A percentile compares a stretch with the other conserved stretches of the same genome.
Evolutionary conservation across 768 basidiomycete genomes (phyloP).

Genomic region (Lentinula boryana): DNA sequence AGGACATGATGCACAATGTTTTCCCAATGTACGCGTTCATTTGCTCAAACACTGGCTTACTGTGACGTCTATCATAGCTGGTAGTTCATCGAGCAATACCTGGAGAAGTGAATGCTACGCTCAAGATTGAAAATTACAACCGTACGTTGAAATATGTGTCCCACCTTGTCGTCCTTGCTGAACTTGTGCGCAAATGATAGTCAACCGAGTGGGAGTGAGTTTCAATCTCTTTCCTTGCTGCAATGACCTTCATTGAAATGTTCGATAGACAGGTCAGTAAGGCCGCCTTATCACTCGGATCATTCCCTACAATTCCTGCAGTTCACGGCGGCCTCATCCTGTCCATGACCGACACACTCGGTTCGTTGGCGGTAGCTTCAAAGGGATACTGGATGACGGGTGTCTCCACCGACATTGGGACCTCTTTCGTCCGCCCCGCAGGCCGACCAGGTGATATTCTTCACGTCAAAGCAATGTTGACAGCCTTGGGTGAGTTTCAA

Average conservation of each 20-base stretch:
- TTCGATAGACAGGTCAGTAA: neutral
- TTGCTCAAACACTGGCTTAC: neutral
- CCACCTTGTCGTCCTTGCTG: neutral
- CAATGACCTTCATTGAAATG: neutral
- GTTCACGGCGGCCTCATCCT: slow-evolving; percentile 80
- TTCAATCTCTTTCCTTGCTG: neutral
- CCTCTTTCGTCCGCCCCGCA: slow-evolving; percentile 73
- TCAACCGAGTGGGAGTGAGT: slow-evolving; percentile 77
- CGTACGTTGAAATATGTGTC: slow-evolving; percentile 34
- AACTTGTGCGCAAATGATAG: slow-evolving; percentile 29
- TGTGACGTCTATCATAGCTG: slow-evolving; percentile 34
- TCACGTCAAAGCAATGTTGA: slow-evolving; percentile 57
- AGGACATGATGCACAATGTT: slow-evolving; percentile 7
- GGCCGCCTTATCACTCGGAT: slow-evolving; percentile 1
- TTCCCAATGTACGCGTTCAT: slow-evolving; percentile 5
- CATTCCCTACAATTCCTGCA: slow-evolving; percentile 26
- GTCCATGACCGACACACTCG: slow-evolving; percentile 79
- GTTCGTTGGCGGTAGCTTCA: slow-evolving; percentile 77
- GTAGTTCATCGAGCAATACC: slow-evolving; percentile 62
- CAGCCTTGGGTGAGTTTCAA: slow-evolving; percentile 52
- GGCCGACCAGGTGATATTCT: slow-evolving; percentile 68
- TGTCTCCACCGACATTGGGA: slow-evolving; percentile 76
- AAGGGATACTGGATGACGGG: slow-evolving; percentile 86
- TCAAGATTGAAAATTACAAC: slow-evolving; percentile 73
- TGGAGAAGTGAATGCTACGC: slow-evolving; percentile 60